Base-by-base conservation (phyloP, 768 basidiomycete species). In the Dendrothele bispora region DNA sequence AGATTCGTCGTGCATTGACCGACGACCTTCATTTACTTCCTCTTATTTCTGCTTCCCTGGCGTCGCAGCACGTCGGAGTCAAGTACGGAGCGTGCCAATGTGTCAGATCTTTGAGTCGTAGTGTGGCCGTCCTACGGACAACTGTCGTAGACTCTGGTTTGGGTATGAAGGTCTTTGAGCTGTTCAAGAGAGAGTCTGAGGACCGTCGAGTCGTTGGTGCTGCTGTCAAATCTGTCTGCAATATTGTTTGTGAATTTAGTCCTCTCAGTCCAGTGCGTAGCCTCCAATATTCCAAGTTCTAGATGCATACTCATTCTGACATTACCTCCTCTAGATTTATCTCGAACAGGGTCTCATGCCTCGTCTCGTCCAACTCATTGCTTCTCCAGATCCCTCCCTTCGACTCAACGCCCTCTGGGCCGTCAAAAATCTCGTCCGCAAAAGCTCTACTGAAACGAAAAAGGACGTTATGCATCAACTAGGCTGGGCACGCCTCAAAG, bases 11-110 rank as follows among this genome's bases (percentile, higher is more conserved):
- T 2, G 69, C 77, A 22, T 68, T 95, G 20, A 80, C 86, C 2
- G 84, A 86, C 55, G 71, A 71, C 10, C 71, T 78, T 10, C 70
- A 69, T 2, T 66, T 91, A 39, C 65, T 67, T 24, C 66, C 68
- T 4, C 64, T 75, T 21, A 63, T 91, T 26, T 73, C 79, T 48
- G 58, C 63, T 2, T 78, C 78, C 11, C 73, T 94, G 7, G 53
- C 72, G 0, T 84, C 90, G 45, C 75, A 72, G 0, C 78, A 85
- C 47, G 71, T 83, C 14, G 90, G 88, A 1, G 85, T 95, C 3
- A 81, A 93, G 5, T 90, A 88, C 37, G 91, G 90, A 0, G 88
- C 90, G 0, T 93, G 91, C 57, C 94, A 95, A 56, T 88, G 87
- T 54, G 77, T 91, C 1, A 74, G 94, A 14, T 87, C 88, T 0